phyloP scores from a whole-genome alignment of 139 green algal species.

The Bryopsis sp. region DNA sequence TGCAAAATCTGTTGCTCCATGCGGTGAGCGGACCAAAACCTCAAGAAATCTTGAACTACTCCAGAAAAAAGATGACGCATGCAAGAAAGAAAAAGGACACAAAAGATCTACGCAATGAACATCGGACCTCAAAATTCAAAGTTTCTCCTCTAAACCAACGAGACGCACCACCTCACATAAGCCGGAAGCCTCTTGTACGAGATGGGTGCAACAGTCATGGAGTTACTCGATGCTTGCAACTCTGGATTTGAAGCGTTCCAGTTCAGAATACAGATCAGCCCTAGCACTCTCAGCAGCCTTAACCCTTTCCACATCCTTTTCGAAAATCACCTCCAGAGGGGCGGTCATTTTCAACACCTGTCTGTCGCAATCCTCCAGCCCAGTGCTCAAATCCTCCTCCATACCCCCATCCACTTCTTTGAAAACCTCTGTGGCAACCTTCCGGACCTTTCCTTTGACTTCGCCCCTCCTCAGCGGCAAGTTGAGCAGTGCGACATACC shows the following conservation, averaged over 20 bases:
- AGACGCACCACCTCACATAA: no score
- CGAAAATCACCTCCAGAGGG: conserved; percentile 7
- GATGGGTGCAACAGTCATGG: no score
- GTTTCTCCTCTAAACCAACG: no score
- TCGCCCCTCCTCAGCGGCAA: conserved; percentile 14
- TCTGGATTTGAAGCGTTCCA: not conserved
- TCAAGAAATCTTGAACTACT: no score
- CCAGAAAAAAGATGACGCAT: no score
- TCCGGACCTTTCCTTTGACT: conserved; percentile 14
- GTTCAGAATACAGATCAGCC: not conserved
- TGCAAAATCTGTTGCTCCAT: no score
- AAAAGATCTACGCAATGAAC: no score
- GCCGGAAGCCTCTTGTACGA: no score
- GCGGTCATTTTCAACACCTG: not conserved
- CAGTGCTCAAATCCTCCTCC: not conserved
- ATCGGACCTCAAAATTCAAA: no score
- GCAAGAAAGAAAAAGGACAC: no score
- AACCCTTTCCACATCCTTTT: not conserved
- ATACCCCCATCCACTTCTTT: not conserved
- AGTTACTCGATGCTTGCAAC: not conserved
- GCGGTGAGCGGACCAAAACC: no score
- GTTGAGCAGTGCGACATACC: conserved; percentile 17
- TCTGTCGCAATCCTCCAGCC: conserved; percentile 3
- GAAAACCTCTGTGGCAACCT: not conserved
- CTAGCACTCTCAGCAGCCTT: not conserved